Evolutionary conservation across 495 filamentous ascomycete genomes (phyloP).

Genomic region (Lophiotrema nucula): DNA sequence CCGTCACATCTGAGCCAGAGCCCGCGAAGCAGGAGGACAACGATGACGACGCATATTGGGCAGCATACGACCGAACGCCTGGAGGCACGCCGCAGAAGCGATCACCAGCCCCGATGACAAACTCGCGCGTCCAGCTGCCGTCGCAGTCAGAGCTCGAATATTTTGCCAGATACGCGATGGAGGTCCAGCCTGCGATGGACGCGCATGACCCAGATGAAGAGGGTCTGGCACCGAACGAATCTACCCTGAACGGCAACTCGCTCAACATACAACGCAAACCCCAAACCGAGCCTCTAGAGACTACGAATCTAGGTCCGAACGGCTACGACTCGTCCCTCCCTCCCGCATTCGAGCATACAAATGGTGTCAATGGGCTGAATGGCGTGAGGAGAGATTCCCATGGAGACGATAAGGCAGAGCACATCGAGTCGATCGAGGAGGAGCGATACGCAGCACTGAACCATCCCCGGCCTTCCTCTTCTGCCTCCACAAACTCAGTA

Average conservation of each 20-base stretch:
- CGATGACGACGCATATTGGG: constrained; percentile 94
- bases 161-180: constrained; percentile 73
- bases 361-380: not conserved
- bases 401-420: constrained; percentile 9
- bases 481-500: constrained; percentile 32
- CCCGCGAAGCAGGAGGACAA: constrained; percentile 35
- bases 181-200: constrained; percentile 90
- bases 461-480: constrained; percentile 34
- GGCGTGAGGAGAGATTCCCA: constrained; percentile 4
- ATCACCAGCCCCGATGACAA: constrained; percentile 55
- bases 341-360: constrained; percentile 2
- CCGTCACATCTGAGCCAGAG: constrained; percentile 7
- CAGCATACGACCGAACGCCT: constrained; percentile 83
- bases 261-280: constrained; percentile 34
- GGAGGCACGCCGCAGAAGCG: constrained; percentile 69
- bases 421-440: constrained; percentile 10
- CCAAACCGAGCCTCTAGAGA: constrained; percentile 23
- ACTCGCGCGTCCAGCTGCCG: constrained; percentile 35
- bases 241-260: constrained; percentile 55
- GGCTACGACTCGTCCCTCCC: constrained; percentile 22
- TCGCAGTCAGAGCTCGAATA: constrained; percentile 69
- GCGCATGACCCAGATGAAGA: constrained; percentile 67
- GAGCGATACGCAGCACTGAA: constrained; percentile 21
- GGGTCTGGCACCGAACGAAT: constrained; percentile 48
- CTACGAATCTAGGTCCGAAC: constrained; percentile 13